Evolutionary conservation across 805 yeast species (phyloP).

Genomic region (Candida alai): DNA sequence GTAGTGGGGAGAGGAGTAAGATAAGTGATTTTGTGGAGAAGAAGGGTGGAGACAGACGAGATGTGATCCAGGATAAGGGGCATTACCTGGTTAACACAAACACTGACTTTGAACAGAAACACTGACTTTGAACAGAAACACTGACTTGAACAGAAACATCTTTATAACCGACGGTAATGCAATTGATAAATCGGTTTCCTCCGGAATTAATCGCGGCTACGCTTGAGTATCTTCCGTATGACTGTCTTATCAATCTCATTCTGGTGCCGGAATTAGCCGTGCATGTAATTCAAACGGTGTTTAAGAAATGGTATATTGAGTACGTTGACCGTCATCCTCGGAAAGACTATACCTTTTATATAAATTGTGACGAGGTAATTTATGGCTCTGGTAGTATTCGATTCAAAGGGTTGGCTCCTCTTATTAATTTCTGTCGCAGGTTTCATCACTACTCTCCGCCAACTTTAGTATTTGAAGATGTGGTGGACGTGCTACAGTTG

Average conservation of each 20-base stretch:
- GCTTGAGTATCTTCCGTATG: not conserved
- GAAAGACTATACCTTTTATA: conserved; percentile 1
- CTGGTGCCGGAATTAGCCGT: too few species aligned
- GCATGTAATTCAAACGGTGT: too few species aligned
- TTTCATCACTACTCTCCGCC: too few species aligned
- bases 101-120: too few species aligned
- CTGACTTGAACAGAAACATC: too few species aligned
- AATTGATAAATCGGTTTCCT: not conserved
- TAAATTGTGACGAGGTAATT: not conserved
- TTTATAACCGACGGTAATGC: too few species aligned
- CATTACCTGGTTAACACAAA: too few species aligned
- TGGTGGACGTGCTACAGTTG: conserved; percentile 1
- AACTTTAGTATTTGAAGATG: conserved; percentile 1
- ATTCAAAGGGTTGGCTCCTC: not conserved
- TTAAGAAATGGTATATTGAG: not conserved
- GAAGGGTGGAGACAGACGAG: too few species aligned
- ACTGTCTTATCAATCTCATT: not conserved
- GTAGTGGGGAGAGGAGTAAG: too few species aligned
- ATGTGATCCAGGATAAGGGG: too few species aligned
- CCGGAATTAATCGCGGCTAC: not conserved
- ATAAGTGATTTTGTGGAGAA: too few species aligned
- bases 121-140: too few species aligned
- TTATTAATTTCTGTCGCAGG: conserved; percentile 1
- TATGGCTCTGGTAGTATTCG: not conserved
- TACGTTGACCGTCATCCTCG: conserved; percentile 1